A percentile compares a stretch with the other conserved stretches of the same genome.
These are phyloP conservation scores for Luvunga scandens DNA, from an alignment of 345 rosid genomes.

Conservation along the genomic window DNA sequence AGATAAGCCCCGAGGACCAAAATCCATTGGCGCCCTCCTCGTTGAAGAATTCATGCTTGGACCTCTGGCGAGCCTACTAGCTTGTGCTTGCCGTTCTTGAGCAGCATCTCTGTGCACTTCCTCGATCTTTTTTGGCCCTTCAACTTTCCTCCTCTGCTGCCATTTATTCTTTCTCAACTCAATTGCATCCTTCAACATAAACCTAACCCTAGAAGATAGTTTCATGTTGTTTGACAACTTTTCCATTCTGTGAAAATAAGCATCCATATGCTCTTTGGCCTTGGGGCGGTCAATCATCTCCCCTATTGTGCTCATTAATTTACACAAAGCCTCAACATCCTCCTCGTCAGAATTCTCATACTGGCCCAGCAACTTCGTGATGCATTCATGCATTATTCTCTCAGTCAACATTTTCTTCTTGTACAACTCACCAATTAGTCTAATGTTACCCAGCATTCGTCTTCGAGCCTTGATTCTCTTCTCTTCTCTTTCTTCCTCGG, in stretches of 20 bases:
- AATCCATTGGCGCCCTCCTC: conserved; percentile 74
- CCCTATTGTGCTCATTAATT: conserved; percentile 91
- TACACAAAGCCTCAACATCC: conserved; percentile 90
- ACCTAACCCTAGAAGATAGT: conserved; percentile 81
- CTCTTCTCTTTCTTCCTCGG: conserved; percentile 83
- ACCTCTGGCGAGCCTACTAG: conserved; percentile 68
- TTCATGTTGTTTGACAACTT: conserved; percentile 67
- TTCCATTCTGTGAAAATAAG: conserved; percentile 71
- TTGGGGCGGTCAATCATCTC: conserved; percentile 73
- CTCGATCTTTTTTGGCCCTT: conserved; percentile 97
- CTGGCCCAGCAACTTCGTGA: conserved; percentile 67
- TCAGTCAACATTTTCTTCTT: conserved; percentile 92
- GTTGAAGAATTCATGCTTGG: conserved; percentile 53
- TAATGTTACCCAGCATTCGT: conserved; percentile 91
- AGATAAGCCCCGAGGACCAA: conserved; percentile 63
- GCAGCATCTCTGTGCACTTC: conserved; percentile 99
- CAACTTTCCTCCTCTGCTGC: conserved; percentile 99
- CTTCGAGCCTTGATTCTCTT: conserved; percentile 83
- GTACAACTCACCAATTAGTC: conserved; percentile 96
- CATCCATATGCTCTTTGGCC: conserved; percentile 71
- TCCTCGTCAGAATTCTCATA: conserved; percentile 87
- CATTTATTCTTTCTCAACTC: conserved; percentile 90
- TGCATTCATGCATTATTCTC: conserved; percentile 91
- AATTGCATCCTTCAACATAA: conserved; percentile 86
- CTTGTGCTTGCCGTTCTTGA: conserved; percentile 85